Conservation (phyloP, 208 protist species). For the Wallacemonas sp. region DNA sequence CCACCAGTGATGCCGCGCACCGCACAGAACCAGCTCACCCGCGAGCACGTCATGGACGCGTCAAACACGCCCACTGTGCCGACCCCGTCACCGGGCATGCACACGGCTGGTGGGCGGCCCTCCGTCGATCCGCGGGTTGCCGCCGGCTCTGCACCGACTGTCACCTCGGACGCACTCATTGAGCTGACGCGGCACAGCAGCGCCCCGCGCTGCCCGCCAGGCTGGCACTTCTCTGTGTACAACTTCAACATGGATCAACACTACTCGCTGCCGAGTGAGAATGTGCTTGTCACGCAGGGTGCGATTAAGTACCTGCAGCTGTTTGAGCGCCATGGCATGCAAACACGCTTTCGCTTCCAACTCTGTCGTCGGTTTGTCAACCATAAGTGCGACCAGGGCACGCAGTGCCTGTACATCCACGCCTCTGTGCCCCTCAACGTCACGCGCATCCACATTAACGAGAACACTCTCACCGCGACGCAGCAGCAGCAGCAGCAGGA, state of each 20-base stretch:
- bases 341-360: conserved; percentile 72
- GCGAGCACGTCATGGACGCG: too few relatives aligned
- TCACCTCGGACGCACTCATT: conserved; percentile 32
- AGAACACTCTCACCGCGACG: conserved; percentile 46
- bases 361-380: conserved; percentile 54
- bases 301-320: conserved; percentile 57
- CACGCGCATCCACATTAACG: conserved; percentile 67
- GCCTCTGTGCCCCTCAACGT: conserved; percentile 30
- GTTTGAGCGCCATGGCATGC: conserved; percentile 47
- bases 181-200: conserved; percentile 18
- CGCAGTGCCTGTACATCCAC: conserved; percentile 70
- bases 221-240: conserved; percentile 59
- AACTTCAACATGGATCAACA: conserved; percentile 53
- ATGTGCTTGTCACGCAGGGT: conserved; percentile 63
- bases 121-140: not conserved
- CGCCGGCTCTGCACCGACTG: conserved; percentile 12
- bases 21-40: too few relatives aligned
- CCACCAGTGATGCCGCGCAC: too few relatives aligned
- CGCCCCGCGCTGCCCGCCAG: conserved; percentile 26
- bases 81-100: too few relatives aligned
- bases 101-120: not conserved
- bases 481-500: conserved; percentile 11
- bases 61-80: not conserved
- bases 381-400: conserved; percentile 38
- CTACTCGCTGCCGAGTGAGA: conserved; percentile 50